Evolutionary conservation across 2,329 filamentous ascomycete species (phyloP).

Genomic region (Aspergillus aculeatinus): DNA sequence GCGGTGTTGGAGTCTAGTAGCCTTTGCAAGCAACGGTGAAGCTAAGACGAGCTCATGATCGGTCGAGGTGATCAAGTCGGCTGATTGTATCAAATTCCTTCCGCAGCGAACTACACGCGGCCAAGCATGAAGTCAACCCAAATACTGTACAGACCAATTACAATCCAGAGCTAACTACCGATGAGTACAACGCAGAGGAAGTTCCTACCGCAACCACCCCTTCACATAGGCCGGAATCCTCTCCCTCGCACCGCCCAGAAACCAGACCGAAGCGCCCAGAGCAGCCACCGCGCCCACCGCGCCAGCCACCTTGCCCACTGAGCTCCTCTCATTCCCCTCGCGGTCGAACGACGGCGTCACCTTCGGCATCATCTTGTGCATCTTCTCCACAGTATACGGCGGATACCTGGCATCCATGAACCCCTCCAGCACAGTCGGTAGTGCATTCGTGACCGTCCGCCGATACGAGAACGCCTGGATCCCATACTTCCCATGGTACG

Average conservation of each 20-base stretch:
- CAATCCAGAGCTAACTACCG: not conserved
- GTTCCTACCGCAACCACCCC: not conserved
- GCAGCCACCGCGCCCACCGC: not conserved
- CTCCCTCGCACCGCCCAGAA: not conserved
- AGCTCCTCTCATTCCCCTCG: not conserved
- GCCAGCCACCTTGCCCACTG: not conserved
- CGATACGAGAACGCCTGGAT: constrained; percentile 5
- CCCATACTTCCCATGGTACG: constrained; percentile 14
- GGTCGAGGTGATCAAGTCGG: no score
- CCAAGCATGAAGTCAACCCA: no score
- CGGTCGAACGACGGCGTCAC: not conserved
- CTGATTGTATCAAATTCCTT: no score
- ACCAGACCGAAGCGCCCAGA: not conserved
- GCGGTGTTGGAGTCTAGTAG: constrained; percentile 16
- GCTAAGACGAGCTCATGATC: constrained; percentile 10
- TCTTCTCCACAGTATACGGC: not conserved
- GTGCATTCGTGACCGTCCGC: not conserved
- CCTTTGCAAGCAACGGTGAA: constrained; percentile 4
- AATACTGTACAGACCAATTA: no score
- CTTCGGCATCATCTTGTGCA: not conserved
- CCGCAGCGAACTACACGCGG: no score
- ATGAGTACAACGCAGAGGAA: not conserved
- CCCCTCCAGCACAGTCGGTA: not conserved
- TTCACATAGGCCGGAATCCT: not conserved
- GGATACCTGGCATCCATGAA: not conserved